Conservation (phyloP, 352 stramenopile genomes). For the Chrysophaeum taylorii region DNA sequence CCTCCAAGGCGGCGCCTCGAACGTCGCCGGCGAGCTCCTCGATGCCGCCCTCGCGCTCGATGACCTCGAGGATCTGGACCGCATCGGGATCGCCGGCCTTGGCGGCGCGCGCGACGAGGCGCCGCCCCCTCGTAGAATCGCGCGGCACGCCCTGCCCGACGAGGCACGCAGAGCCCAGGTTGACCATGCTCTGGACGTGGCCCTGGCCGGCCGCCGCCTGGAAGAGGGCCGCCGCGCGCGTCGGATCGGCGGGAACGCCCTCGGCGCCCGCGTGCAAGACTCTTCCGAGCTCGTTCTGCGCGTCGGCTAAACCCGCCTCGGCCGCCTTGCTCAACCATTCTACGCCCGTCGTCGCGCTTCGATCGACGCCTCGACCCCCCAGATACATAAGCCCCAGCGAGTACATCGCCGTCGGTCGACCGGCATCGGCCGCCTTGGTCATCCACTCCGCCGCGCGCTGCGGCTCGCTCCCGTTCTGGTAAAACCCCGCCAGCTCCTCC, state of each 20-base stretch:
- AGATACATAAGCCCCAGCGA: background rate
- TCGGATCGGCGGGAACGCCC: background rate
- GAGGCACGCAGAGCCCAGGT: background rate
- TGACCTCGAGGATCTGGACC: background rate
- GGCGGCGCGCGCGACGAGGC: background rate
- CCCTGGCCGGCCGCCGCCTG: constrained; percentile 4
- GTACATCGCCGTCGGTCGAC: background rate
- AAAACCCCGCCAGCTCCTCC: constrained; percentile 1
- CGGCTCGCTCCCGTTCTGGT: background rate
- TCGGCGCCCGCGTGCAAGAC: background rate
- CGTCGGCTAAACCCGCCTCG: background rate
- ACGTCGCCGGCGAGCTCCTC: background rate
- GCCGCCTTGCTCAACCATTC: background rate
- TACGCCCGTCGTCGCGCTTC: background rate
- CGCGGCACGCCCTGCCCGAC: background rate
- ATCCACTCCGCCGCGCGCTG: background rate
- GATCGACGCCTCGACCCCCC: background rate
- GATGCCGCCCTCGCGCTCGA: background rate
- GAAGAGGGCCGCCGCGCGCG: background rate
- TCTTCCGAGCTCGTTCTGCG: background rate
- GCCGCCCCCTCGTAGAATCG: background rate
- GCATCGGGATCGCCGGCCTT: background rate
- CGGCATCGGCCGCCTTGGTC: background rate
- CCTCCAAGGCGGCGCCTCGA: background rate
- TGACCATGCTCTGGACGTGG: constrained; percentile 3